A percentile compares a stretch with the other conserved stretches of the same genome.
These are phyloP conservation scores for Penicillium sp. DNA, from an alignment of 2,329 filamentous ascomycete species.

Conservation along the genomic window DNA sequence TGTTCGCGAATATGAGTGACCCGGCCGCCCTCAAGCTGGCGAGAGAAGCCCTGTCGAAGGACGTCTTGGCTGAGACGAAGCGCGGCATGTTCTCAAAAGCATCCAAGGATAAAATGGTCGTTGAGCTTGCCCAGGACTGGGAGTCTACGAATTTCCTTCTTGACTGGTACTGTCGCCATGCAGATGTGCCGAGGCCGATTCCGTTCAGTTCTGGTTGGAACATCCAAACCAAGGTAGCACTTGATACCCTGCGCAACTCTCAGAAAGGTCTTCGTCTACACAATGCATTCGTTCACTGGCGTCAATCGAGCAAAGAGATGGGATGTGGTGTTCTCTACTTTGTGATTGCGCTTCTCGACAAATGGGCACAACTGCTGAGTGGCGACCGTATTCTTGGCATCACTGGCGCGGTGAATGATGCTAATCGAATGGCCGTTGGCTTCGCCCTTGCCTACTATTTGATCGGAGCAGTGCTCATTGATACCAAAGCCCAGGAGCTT, in stretches of 20 bases:
- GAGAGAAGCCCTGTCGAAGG: slow-evolving; percentile 47
- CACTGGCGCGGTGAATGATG: slow-evolving; percentile 33
- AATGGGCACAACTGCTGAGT: slow-evolving; percentile 53
- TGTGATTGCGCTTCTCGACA: slow-evolving; percentile 56
- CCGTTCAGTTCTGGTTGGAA: slow-evolving; percentile 60
- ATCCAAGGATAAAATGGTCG: slow-evolving; percentile 49
- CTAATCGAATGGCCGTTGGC: slow-evolving; percentile 51
- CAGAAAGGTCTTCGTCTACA: slow-evolving; percentile 57
- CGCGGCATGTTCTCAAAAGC: slow-evolving; percentile 46
- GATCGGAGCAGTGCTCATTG: slow-evolving; percentile 57
- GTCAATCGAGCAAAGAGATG: slow-evolving; percentile 56
- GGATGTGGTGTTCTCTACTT: slow-evolving; percentile 57
- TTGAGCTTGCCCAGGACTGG: slow-evolving; percentile 53
- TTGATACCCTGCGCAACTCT: slow-evolving; percentile 53
- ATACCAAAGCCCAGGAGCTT: slow-evolving; percentile 55
- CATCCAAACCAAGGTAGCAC: slow-evolving; percentile 56
- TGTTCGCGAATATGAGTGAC: slow-evolving; percentile 49
- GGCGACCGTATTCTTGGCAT: slow-evolving; percentile 47
- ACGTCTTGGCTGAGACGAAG: slow-evolving; percentile 47
- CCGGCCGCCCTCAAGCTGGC: slow-evolving; percentile 51
- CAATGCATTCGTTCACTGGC: slow-evolving; percentile 59
- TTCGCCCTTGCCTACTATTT: slow-evolving; percentile 60
- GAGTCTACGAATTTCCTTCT: slow-evolving; percentile 56
- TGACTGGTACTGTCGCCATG: slow-evolving; percentile 54
- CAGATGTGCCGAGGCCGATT: slow-evolving; percentile 51